phyloP scores from a whole-genome alignment of 1,139 yeast species.

The Candida pseudoviswanathii region DNA sequence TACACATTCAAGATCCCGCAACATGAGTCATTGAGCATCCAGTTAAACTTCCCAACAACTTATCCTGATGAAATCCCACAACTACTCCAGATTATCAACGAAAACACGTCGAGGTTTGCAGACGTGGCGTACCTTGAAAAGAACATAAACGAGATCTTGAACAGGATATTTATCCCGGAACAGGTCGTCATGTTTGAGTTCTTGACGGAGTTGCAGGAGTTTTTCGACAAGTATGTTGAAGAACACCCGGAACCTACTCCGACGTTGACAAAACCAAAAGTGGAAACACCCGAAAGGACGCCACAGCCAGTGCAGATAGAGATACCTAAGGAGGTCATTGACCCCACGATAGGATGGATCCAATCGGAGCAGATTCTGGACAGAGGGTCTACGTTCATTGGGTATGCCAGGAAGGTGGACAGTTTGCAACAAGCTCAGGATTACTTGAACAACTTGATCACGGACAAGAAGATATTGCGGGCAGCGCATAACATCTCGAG shows the following conservation, averaged over 20 bases:
- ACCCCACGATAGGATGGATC: constrained; percentile 70
- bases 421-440: constrained; percentile 67
- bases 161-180: constrained; percentile 53
- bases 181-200: constrained; percentile 81
- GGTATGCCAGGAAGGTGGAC: constrained; percentile 62
- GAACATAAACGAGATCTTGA: constrained; percentile 51
- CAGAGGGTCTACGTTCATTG: constrained; percentile 84
- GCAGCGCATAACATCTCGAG: constrained; percentile 86
- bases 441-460: constrained; percentile 51
- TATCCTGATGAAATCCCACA: constrained; percentile 73
- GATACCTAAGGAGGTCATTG: constrained; percentile 16
- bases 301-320: background rate
- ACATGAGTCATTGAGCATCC: constrained; percentile 57
- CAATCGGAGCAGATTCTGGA: constrained; percentile 78
- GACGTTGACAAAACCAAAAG: constrained; percentile 1
- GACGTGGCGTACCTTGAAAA: constrained; percentile 48
- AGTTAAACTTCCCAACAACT: constrained; percentile 64
- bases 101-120: constrained; percentile 31
- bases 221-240: constrained; percentile 40
- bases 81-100: constrained; percentile 51
- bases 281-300: background rate
- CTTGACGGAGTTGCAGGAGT: constrained; percentile 62
- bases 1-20: constrained; percentile 65
- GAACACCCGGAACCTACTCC: constrained; percentile 15
- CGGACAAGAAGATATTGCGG: constrained; percentile 65